Base-by-base conservation (phyloP, 192 early-diverging fungal genomes). In the Lobosporangium transversale region DNA sequence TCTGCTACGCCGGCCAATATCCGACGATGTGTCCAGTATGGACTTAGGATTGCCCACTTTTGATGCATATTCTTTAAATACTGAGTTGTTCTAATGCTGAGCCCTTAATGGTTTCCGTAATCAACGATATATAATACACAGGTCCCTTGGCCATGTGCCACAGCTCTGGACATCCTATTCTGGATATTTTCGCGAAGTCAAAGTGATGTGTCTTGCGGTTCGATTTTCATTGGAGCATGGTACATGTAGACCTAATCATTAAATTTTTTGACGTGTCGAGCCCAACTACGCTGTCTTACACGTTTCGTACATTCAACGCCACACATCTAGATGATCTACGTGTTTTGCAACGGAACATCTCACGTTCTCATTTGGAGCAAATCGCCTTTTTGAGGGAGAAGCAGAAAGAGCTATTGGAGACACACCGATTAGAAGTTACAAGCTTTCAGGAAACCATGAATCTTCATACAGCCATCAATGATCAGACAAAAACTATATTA, bases 141-240 rank as follows among this genome's bases (percentile, higher is more conserved):
- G 80, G 44, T 67, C 80, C n/a, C 53, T 79, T 31, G 55, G 70
- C 36, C 49, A 56, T 24, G 60, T 67, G 26, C 64, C 74, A 20
- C 80, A 81, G 53, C 47, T 81, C n/a, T 81, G 80, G 80, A 79
- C 69, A 8, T 79, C 80, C 0, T 81, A 81, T 42, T 78, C 74
- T 27, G 75, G 80, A 15, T 81, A 81, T 57, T 79, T 74, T 66
- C 63, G 75, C 7, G 68, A 81, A 55, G 80, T 79, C 31, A 78
- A 71, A 56, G 59, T 40, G 30, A 81, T 81, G 75, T 81, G 80
- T 35, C 55, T 78, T 4, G 74, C 75, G 0, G 74, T 74, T 6
- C 31, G 74, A 20, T 68, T 67, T 12, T 73, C 69, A 1, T 17
- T 81, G 21, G 69, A 79, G 48, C 53, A 68, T 63, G 80, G 80